Conservation (phyloP, 2,329 filamentous ascomycete species). For the Paecilomyces variotii region DNA sequence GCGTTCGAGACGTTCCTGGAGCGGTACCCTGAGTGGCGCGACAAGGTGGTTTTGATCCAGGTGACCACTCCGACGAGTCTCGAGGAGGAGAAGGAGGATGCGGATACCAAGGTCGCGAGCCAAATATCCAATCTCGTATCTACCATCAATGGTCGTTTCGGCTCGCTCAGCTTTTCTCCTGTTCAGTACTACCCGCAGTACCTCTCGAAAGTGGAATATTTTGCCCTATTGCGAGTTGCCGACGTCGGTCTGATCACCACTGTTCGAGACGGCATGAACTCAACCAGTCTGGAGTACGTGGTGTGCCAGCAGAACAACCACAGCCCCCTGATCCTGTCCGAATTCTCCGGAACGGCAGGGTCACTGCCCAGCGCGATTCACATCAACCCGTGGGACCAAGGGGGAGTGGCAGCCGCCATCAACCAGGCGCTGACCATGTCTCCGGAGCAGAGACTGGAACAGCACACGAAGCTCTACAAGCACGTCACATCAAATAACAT, state of each 20-base stretch:
- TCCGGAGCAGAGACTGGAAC: conserved; percentile 53
- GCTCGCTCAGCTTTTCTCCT: conserved; percentile 79
- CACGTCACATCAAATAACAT: conserved; percentile 83
- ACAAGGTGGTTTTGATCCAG: conserved; percentile 88
- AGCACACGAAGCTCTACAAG: conserved; percentile 68
- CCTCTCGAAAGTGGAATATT: conserved; percentile 81
- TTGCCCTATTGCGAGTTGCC: conserved; percentile 80
- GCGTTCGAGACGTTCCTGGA: conserved; percentile 90
- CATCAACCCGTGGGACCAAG: conserved; percentile 93
- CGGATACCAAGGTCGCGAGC: conserved; percentile 72
- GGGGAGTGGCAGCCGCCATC: conserved; percentile 75
- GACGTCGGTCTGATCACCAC: conserved; percentile 93
- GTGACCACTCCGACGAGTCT: conserved; percentile 82
- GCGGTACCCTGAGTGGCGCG: conserved; percentile 82
- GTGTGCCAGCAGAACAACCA: conserved; percentile 82
- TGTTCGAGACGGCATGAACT: conserved; percentile 96
- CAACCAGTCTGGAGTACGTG: conserved; percentile 89
- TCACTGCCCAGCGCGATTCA: conserved; percentile 80
- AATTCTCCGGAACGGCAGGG: conserved; percentile 90
- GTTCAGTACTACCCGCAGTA: conserved; percentile 96
- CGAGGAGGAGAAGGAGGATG: conserved; percentile 68
- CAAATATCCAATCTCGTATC: conserved; percentile 87
- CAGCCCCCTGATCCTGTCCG: conserved; percentile 85
- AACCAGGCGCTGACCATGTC: conserved; percentile 73
- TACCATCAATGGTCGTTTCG: conserved; percentile 84